A percentile compares a stretch with the other conserved stretches of the same genome.
These are phyloP conservation scores for Hyaloscypha variabilis DNA, from an alignment of 495 filamentous ascomycete species.

Conservation along the genomic window DNA sequence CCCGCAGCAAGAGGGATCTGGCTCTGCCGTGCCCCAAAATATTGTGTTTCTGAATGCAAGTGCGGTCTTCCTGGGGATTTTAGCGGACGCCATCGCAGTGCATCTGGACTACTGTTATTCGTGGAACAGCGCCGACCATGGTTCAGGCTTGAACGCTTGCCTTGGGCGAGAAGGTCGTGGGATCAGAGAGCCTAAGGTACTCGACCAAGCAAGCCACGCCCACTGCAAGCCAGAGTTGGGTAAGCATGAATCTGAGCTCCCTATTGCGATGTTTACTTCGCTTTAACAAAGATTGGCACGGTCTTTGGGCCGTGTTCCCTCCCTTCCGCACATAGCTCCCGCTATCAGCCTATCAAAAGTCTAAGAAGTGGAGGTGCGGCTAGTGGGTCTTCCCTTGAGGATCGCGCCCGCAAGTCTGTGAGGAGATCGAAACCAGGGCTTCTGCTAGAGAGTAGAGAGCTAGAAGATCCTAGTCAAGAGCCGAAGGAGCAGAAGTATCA, in stretches of 20 bases:
- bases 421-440: background rate
- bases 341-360: conserved; percentile 9
- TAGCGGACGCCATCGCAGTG: conserved; percentile 2
- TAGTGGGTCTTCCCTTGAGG: background rate
- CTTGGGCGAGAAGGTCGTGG: background rate
- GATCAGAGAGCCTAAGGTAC: background rate
- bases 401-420: conserved; percentile 3
- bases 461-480: background rate
- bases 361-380: conserved; percentile 10
- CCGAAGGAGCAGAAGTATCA: background rate
- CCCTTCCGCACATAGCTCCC: conserved; percentile 12
- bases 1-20: background rate
- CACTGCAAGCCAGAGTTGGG: background rate
- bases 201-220: background rate
- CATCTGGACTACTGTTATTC: background rate
- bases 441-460: too few relatives aligned
- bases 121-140: conserved; percentile 1
- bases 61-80: background rate
- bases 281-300: background rate
- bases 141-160: conserved; percentile 10
- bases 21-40: background rate
- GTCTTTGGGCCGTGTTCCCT: conserved; percentile 3
- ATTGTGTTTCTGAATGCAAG: background rate
- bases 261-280: too few relatives aligned
- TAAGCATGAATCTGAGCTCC: background rate